phyloP scores from a whole-genome alignment of 108 stramenopile species.

The Skeletonema menzelii region DNA sequence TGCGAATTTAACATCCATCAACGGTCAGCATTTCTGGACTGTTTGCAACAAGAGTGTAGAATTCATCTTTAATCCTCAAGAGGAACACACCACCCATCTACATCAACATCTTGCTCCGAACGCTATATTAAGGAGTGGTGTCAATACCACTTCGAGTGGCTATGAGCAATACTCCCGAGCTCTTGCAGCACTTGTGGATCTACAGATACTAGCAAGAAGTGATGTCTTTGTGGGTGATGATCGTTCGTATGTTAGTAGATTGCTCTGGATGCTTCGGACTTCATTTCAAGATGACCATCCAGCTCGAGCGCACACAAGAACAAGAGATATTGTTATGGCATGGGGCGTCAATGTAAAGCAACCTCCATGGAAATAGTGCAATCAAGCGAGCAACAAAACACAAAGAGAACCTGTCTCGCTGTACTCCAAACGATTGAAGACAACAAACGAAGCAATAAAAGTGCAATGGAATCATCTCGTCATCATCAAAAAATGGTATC shows the following conservation, averaged over 20 bases:
- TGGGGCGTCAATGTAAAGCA: background rate
- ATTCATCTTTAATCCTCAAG: background rate
- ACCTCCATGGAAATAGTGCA: conserved; percentile 4
- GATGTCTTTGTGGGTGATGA: background rate
- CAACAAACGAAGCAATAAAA: too few relatives aligned
- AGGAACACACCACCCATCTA: background rate
- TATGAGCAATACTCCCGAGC: background rate
- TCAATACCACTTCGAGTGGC: background rate
- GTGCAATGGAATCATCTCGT: too few relatives aligned
- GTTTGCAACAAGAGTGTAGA: conserved; percentile 1
- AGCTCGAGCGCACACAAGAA: background rate
- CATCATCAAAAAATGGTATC: background rate
- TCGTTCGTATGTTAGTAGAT: background rate
- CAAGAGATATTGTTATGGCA: background rate
- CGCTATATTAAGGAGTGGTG: background rate
- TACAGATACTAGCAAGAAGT: conserved; percentile 1
- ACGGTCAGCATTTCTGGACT: background rate
- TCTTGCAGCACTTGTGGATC: conserved; percentile 4
- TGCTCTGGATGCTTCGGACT: background rate
- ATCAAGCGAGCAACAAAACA: too few relatives aligned
- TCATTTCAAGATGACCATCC: background rate
- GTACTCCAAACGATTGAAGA: too few relatives aligned
- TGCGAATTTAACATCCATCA: background rate
- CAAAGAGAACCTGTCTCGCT: too few relatives aligned
- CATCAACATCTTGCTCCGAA: background rate